phyloP scores from a whole-genome alignment of 805 yeast genomes.

The Ogataea nakhonphanomensis region DNA sequence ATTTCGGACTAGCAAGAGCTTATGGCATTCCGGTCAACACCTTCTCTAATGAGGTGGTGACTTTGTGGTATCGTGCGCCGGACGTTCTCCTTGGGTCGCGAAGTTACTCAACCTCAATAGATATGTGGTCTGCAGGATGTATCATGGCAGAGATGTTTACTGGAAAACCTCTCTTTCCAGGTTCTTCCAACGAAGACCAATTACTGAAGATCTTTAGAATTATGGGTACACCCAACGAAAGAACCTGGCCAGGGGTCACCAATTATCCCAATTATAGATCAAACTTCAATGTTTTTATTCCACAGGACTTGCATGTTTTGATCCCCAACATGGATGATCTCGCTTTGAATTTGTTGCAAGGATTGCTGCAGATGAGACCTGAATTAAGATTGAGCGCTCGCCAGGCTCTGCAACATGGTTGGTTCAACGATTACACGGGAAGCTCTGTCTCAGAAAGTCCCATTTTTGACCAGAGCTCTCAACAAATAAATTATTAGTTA shows the following conservation, averaged over 20 bases:
- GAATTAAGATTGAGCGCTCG: constrained; percentile 58
- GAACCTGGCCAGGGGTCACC: constrained; percentile 96
- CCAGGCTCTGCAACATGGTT: constrained; percentile 64
- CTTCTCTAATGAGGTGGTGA: constrained; percentile 95
- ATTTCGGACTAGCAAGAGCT: constrained; percentile 95
- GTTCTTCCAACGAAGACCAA: constrained; percentile 95
- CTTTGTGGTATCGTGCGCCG: constrained; percentile 97
- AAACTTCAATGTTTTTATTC: constrained; percentile 80
- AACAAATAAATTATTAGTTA: constrained; percentile 8
- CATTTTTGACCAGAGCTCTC: constrained; percentile 11
- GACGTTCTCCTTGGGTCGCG: constrained; percentile 93
- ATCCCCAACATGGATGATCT: constrained; percentile 67
- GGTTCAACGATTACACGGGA: constrained; percentile 72
- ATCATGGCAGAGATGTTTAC: constrained; percentile 97
- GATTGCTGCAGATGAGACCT: constrained; percentile 58
- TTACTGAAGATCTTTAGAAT: constrained; percentile 84
- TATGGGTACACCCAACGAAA: constrained; percentile 95
- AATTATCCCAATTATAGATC: constrained; percentile 82
- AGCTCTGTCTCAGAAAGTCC: constrained; percentile 16
- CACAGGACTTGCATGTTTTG: constrained; percentile 75
- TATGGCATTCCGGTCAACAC: constrained; percentile 98
- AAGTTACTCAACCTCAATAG: constrained; percentile 94
- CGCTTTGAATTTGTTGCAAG: constrained; percentile 64
- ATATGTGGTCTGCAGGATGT: constrained; percentile 98
- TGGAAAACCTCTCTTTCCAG: constrained; percentile 96